These are phyloP conservation scores for Podospora appendiculata DNA, from an alignment of 495 filamentous ascomycete species.

Conservation along the genomic window DNA sequence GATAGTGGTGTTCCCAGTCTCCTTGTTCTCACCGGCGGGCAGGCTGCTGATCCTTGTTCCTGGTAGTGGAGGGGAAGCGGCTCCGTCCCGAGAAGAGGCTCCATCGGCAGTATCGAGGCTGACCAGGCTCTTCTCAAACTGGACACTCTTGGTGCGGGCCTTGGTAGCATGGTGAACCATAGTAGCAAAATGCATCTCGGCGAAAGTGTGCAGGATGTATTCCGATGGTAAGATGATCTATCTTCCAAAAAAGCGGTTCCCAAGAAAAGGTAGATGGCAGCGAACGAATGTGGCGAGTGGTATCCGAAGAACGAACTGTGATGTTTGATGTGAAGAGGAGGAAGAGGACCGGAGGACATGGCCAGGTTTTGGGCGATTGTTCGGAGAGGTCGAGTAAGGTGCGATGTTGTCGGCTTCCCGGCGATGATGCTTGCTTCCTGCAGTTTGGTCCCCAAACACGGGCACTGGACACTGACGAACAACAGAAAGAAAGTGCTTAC, in stretches of 20 bases:
- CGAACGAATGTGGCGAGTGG: conserved; percentile 13
- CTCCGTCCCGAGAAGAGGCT: conserved; percentile 11
- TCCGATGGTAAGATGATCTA: conserved; percentile 26
- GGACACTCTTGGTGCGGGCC: conserved; percentile 36
- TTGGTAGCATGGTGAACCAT: conserved; percentile 35
- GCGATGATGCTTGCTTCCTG: conserved; percentile 21
- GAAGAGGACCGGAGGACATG: conserved; percentile 1
- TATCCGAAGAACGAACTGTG: conserved; percentile 11
- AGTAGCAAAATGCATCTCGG: conserved; percentile 33
- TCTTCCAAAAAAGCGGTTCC: conserved; percentile 21
- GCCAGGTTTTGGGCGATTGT: conserved; percentile 5
- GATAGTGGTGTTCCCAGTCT: conserved; percentile 20
- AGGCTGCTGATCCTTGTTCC: conserved; percentile 29
- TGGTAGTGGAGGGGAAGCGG: conserved; percentile 14
- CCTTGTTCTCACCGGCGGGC: conserved; percentile 16
- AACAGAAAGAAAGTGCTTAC: conserved; percentile 37
- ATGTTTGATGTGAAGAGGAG: conserved; percentile 8
- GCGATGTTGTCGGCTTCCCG: conserved; percentile 14
- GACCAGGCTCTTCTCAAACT: conserved; percentile 32
- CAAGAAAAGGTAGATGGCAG: conserved; percentile 30
- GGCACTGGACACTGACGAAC: conserved; percentile 12
- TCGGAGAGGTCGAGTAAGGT: conserved; percentile 5
- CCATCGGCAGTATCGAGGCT: conserved; percentile 14
- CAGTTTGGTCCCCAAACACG: conserved; percentile 19
- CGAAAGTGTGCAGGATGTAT: conserved; percentile 23